Evolutionary conservation across 2,329 filamentous ascomycete genomes (phyloP).

Genomic region (Penicillium sp.): DNA sequence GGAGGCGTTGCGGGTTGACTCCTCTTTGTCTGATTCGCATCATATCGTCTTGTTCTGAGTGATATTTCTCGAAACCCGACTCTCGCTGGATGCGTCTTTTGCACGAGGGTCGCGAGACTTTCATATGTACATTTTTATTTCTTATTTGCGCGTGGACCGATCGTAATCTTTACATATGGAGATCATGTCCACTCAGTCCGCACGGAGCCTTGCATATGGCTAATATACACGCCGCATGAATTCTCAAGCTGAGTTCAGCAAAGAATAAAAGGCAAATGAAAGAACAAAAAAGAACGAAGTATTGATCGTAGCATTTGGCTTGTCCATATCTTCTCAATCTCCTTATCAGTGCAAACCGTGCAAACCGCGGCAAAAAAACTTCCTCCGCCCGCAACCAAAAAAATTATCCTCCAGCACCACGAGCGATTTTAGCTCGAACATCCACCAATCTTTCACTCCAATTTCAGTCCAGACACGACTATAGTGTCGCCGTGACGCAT

Average conservation of each 20-base stretch:
- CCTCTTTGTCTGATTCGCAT: not conserved
- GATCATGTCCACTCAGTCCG: not conserved
- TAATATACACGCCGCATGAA: not conserved
- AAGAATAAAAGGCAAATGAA: not conserved
- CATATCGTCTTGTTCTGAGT: not conserved
- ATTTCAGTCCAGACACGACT: slow-evolving; percentile 6
- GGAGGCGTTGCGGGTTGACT: slow-evolving; percentile 1
- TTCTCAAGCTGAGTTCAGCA: not conserved
- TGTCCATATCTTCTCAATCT: slow-evolving; percentile 3
- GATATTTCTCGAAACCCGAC: not conserved
- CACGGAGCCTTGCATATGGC: not conserved
- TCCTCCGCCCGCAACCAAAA: slow-evolving; percentile 32
- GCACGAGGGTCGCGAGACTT: not conserved
- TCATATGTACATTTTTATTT: slow-evolving; percentile 12
- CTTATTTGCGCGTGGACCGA: slow-evolving; percentile 1
- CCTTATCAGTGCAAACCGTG: slow-evolving; percentile 30
- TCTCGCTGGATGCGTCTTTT: not conserved
- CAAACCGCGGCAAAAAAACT: slow-evolving; percentile 37
- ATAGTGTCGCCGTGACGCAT: slow-evolving; percentile 11
- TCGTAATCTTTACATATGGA: slow-evolving; percentile 2
- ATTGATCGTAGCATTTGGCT: slow-evolving; percentile 9
- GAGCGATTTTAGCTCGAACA: slow-evolving; percentile 21
- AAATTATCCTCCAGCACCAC: slow-evolving; percentile 27
- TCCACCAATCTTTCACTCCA: slow-evolving; percentile 8
- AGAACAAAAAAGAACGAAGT: not conserved